Base-by-base conservation (phyloP, 1,139 yeast species). In the Suhomyces bribrorum region DNA sequence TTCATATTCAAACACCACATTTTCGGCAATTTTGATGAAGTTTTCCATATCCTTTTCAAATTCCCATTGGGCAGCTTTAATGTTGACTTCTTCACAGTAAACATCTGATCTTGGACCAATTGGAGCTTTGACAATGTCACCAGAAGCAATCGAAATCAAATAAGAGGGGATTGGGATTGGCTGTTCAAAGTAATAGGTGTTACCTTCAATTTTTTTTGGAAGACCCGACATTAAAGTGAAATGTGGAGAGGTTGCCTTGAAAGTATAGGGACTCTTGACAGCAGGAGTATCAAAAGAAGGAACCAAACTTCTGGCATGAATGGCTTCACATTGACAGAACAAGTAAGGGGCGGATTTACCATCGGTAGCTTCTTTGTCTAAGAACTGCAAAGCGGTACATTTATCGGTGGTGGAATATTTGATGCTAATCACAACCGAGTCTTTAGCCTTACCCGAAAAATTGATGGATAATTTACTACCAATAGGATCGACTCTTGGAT, bases 281-380 rank as follows among this genome's bases (percentile, higher is more conserved):
- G 94, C 76, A 3, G 97, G 96, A 0, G 96, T 88, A 60, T 89
- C 97, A 58, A 89, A 89, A 53, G 90, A 86, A 2, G 97, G 96
- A 65, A 85, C 83, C 52, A 89, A 72, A 16, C 95, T 80, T 57
- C 97, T 75, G 14, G 96, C 94, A 56, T 89, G 96, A 47, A 86
- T 87, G 25, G 96, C 88, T 65, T 89, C 95, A 57, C 95, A 80
- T 62, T 89, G 96, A 20, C 96, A 86, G 60, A 88, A 89, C 50
- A 89, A 73, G 59, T 87, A 86, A 3, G 95, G 94, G 14, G 74
- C 72, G 28, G 64, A 67, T 48, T 79, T 75, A 22, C 92, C 95
- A 37, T 83, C 83, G n/a, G 96, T 86, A 51, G 83, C 87, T 38
- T 77, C 81, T 29, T 85, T 83, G 33, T 77, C 80, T 44, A 89